Conservation (phyloP, 202 grass and related monocot species). For the Sporobolus alterniflorus region DNA sequence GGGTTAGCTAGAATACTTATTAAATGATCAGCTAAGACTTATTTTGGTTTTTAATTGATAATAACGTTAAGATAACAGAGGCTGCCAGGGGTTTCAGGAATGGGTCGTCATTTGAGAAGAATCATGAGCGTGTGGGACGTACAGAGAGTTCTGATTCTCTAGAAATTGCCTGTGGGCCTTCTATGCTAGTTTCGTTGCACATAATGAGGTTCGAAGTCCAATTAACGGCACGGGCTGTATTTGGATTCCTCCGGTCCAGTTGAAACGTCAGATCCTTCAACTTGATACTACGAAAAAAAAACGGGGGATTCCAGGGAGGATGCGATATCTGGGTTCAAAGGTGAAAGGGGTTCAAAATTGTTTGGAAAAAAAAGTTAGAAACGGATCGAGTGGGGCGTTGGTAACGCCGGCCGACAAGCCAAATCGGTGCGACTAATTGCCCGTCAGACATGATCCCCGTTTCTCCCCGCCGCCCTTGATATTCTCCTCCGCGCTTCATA, state of each 20-base stretch:
- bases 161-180: too few species aligned
- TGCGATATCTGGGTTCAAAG: not conserved
- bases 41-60: too few species aligned
- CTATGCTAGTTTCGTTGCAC: too few species aligned
- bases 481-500: not conserved
- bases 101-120: not conserved
- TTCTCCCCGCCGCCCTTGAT: not conserved
- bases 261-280: too few species aligned
- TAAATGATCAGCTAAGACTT: not conserved
- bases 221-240: too few species aligned
- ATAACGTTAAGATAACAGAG: too few species aligned
- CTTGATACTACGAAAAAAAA: too few species aligned
- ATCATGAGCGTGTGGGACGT: not conserved
- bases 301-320: not conserved
- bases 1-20: not conserved
- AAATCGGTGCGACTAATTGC: not conserved
- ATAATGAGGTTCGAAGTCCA: too few species aligned
- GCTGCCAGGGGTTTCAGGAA: not conserved
- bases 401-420: too few species aligned
- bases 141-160: not conserved
- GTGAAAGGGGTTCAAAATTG: not conserved
- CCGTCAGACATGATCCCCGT: not conserved
- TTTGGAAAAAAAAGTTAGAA: too few species aligned
- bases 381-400: not conserved
- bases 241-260: too few species aligned